Evolutionary conservation across 2,329 filamentous ascomycete genomes (phyloP).

Genomic region (Penicillium vulpinum): DNA sequence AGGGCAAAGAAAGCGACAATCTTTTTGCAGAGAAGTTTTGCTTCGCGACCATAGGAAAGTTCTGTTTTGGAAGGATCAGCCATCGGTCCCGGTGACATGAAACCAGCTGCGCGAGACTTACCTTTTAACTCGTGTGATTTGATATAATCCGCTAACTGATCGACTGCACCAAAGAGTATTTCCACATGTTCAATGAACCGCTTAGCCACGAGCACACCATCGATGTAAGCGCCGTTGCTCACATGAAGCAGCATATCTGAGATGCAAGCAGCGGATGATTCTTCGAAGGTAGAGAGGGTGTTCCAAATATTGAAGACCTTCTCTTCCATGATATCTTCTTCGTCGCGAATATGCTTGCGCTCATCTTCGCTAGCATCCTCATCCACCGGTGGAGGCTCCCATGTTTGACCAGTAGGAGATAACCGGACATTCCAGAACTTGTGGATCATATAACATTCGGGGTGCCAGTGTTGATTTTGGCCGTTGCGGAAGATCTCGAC

Average conservation of each 20-base stretch:
- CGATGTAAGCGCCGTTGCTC: conserved; percentile 94
- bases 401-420: conserved; percentile 58
- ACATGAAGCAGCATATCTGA: conserved; percentile 99
- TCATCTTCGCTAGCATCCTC: conserved; percentile 65
- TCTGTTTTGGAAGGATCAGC: conserved; percentile 50
- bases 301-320: conserved; percentile 99
- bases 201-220: conserved; percentile 91
- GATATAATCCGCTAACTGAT: conserved; percentile 77
- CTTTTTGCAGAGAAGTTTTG: conserved; percentile 99
- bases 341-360: conserved; percentile 73
- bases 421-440: conserved; percentile 99
- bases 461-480: conserved; percentile 98
- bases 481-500: conserved; percentile 98
- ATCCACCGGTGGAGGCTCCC: conserved; percentile 48
- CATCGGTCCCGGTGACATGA: conserved; percentile 23
- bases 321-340: conserved; percentile 94
- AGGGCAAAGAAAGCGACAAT: conserved; percentile 97
- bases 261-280: conserved; percentile 96
- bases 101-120: conserved; percentile 43
- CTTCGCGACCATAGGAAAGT: conserved; percentile 87
- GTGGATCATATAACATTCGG: conserved; percentile 99
- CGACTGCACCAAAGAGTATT: conserved; percentile 83
- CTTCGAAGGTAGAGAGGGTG: conserved; percentile 92
- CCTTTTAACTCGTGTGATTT: conserved; percentile 70
- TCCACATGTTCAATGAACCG: conserved; percentile 97